phyloP scores from a whole-genome alignment of 305 asterid genomes.

The Stenogyne calaminthoides region DNA sequence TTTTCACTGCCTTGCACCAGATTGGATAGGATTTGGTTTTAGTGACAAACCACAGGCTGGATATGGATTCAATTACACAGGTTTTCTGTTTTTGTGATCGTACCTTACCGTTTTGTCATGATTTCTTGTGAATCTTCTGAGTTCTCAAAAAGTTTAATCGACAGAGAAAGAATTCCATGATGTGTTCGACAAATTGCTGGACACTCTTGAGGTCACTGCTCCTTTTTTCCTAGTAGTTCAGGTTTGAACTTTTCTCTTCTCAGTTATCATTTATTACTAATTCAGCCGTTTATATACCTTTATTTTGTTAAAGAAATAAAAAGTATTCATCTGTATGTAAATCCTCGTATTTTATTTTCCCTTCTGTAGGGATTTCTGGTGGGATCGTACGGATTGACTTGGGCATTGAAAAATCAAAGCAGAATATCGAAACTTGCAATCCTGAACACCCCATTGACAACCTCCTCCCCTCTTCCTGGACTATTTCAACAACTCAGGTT shows the following conservation, averaged over 20 bases:
- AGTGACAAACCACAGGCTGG: conserved; percentile 97
- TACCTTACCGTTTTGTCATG: neutral
- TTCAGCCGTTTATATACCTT: neutral
- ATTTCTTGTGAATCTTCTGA: conserved; percentile 27
- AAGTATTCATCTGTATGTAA: neutral
- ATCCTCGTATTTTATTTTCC: conserved; percentile 17
- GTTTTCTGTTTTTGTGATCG: conserved; percentile 36
- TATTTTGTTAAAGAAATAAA: neutral
- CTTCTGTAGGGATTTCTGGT: conserved; percentile 83
- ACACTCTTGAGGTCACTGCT: conserved; percentile 62
- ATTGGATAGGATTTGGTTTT: conserved; percentile 98
- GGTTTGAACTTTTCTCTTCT: conserved; percentile 50
- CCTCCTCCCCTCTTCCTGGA: conserved; percentile 93
- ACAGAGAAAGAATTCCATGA: conserved; percentile 96
- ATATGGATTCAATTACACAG: conserved; percentile 91
- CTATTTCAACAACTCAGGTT: conserved; percentile 92
- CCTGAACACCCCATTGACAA: conserved; percentile 81
- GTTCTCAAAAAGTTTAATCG: conserved; percentile 22
- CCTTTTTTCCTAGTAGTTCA: conserved; percentile 89
- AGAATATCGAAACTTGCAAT: conserved; percentile 77
- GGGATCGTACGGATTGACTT: conserved; percentile 94
- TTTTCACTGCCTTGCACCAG: conserved; percentile 93
- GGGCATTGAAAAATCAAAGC: conserved; percentile 85
- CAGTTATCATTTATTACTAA: conserved; percentile 7
- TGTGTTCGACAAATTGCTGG: conserved; percentile 77